Evolutionary conservation across 345 rosid species (phyloP).

Genomic region (Eucalyptus microcorys): DNA sequence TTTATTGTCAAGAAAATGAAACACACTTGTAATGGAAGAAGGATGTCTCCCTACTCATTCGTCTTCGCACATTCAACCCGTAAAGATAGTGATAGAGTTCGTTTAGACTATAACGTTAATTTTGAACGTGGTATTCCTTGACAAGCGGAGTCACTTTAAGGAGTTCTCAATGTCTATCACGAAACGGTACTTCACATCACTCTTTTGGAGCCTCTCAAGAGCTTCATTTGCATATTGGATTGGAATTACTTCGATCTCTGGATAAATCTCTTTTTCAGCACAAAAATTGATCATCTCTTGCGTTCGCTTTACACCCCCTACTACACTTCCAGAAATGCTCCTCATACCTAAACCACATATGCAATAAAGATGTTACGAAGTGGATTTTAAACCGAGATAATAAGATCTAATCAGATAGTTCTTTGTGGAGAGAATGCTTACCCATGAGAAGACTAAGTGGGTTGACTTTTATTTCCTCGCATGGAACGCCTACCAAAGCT

Average conservation of each 20-base stretch:
- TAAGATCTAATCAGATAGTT: background rate
- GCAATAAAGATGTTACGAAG: no score
- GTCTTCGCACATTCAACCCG: background rate
- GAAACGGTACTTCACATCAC: slow-evolving; percentile 20
- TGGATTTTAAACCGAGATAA: background rate
- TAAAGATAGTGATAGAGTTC: background rate
- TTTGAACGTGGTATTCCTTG: background rate
- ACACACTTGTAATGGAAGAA: background rate
- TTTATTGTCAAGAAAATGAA: background rate
- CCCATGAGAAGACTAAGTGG: slow-evolving; percentile 13
- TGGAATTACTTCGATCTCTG: slow-evolving; percentile 14
- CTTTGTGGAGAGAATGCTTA: background rate
- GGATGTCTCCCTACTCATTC: background rate
- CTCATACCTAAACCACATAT: background rate
- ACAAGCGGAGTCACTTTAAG: background rate
- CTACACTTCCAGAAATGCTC: slow-evolving; percentile 10
- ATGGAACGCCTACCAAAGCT: slow-evolving; percentile 15
- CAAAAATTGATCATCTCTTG: slow-evolving; percentile 27
- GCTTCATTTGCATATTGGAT: slow-evolving; percentile 23
- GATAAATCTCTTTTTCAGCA: slow-evolving; percentile 13
- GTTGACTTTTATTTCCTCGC: slow-evolving; percentile 10
- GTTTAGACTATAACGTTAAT: background rate
- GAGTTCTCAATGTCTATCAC: slow-evolving; percentile 19
- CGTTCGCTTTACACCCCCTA: slow-evolving; percentile 11
- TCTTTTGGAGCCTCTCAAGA: slow-evolving; percentile 16